These are phyloP conservation scores for Mycena olivaceomarginata DNA, from an alignment of 768 basidiomycete species.

Conservation along the genomic window DNA sequence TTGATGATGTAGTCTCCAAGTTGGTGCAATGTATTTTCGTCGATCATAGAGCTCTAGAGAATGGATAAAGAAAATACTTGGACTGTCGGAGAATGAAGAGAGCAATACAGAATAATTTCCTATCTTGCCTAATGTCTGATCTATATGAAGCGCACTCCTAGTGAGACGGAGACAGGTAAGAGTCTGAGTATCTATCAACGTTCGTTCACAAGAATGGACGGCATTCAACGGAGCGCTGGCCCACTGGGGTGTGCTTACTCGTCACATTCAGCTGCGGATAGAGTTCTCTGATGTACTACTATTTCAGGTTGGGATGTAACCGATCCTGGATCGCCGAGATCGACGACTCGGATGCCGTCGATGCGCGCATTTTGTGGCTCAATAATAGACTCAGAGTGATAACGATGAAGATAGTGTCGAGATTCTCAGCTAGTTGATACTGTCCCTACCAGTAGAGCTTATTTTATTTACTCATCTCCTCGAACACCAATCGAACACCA, in stretches of 20 bases:
- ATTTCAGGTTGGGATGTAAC: no score
- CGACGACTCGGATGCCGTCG: no score
- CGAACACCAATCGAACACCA: no score
- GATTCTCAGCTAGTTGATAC: no score
- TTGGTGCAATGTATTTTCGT: not conserved
- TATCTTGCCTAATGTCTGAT: not conserved
- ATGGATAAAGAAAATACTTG: not conserved
- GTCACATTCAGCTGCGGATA: not conserved
- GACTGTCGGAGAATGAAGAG: not conserved
- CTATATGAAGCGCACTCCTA: not conserved
- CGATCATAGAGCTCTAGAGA: not conserved
- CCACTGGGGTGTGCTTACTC: not conserved
- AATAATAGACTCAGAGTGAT: no score
- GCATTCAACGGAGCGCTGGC: conserved; percentile 2
- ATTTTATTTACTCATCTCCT: no score
- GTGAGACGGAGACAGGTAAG: not conserved
- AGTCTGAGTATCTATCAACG: not conserved
- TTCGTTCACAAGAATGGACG: not conserved
- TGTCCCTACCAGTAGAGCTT: no score
- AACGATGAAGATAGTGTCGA: no score
- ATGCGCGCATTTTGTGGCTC: no score
- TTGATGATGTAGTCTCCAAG: not conserved
- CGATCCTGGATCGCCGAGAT: no score
- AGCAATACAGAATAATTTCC: not conserved
- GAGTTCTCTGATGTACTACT: not conserved